Conservation (phyloP, 2,329 filamentous ascomycete genomes). For the Phaeoacremonium minimum region DNA sequence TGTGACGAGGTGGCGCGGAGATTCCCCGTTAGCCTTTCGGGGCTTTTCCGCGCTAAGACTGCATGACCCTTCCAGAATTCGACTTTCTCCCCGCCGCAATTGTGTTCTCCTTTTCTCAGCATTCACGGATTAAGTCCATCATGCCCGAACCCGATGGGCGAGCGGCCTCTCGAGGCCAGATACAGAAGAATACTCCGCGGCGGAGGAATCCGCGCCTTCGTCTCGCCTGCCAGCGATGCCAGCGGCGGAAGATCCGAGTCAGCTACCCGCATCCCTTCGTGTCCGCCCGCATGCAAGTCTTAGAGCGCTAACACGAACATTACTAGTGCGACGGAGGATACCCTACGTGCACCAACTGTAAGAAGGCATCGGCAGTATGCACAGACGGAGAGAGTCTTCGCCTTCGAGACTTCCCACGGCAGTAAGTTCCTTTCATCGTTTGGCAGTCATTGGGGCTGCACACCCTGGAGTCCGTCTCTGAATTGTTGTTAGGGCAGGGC, state of each 20-base stretch:
- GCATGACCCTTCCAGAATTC: no score
- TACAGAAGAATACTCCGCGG: background rate
- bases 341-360: conserved; percentile 37
- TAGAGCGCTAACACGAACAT: conserved; percentile 4
- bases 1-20: no score
- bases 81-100: no score
- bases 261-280: conserved; percentile 7
- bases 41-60: no score
- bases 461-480: no score
- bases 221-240: conserved; percentile 11
- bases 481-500: no score
- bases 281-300: background rate
- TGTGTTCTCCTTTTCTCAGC: no score
- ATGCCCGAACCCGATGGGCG: no score
- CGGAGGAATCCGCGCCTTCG: background rate
- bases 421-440: conserved; percentile 21
- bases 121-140: no score
- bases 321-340: conserved; percentile 37
- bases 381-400: conserved; percentile 37
- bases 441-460: no score
- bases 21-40: no score
- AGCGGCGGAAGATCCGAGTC: conserved; percentile 45
- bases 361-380: conserved; percentile 33
- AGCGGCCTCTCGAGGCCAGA: no score
- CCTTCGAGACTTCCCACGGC: conserved; percentile 33